Evolutionary conservation across 768 basidiomycete species (phyloP), one percentile per base, ranked within the genome.

Genomic region (Leccinum truebloodii): DNA sequence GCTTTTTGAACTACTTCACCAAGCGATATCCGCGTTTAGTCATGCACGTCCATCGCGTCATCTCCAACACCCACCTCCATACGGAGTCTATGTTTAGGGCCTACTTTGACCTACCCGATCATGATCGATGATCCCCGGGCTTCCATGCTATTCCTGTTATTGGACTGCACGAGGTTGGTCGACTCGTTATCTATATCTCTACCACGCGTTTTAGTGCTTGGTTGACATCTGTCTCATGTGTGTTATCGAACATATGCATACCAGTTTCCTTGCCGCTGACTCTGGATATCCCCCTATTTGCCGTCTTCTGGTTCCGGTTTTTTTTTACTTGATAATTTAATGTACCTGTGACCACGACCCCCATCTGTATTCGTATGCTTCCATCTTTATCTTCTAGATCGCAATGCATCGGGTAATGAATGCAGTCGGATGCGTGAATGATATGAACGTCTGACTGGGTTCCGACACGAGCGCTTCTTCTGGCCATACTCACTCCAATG

Each of bases 1-100:
- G 96, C 12, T 98, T 92, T 79, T 76, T 99, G 56, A 78, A 82
- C 1, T 99, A 98, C 75, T 99, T 98, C 72, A 98, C 96, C 3
- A 82, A 86, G 32, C 86, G 95, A n/a, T 98, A 90, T 77, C 97
- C 97, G 14, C 80, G 77, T 16, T 82, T 98, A 9, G 94, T 99
- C 81, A 78, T 98, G 53, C 95, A 98, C 71, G 95, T 98, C 22
- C 90, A 96, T 68, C 73, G 79, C n/a, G 92, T 95, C 67, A 81
- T 99, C 64, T 81, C 83, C 9, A 79, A 82, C 32, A 89, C 88
- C 13, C 77, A 82, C n/a, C 79, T 98, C 46, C 81, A 86, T 54
- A 79, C 81, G 63, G 97, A 98, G 72, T 86, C 91, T 16, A 93
- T 95, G 89, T 98, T 98, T 78, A 85, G 87, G 71, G 76, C 83